These are phyloP conservation scores for Cinnamomum chago DNA, from an alignment of 164 flowering plant species.

Conservation along the genomic window DNA sequence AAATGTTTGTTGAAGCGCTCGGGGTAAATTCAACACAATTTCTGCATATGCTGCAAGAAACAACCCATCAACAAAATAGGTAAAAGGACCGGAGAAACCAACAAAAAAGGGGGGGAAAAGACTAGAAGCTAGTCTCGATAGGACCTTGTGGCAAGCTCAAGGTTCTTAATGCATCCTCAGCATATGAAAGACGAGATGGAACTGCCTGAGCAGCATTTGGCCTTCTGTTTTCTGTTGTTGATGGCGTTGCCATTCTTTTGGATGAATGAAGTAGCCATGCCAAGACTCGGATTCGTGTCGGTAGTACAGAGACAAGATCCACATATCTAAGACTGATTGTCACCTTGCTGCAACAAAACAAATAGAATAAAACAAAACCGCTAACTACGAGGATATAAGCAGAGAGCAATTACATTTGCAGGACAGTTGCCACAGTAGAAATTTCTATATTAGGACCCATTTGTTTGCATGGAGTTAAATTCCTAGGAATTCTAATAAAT, in stretches of 20 bases:
- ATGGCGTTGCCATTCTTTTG: conserved; percentile 21
- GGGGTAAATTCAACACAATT: conserved; percentile 71
- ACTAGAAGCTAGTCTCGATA: conserved; percentile 3
- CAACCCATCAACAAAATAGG: neutral
- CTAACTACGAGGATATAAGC: neutral
- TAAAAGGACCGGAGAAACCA: neutral
- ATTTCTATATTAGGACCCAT: no score
- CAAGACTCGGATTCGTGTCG: conserved; percentile 59
- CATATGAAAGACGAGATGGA: conserved; percentile 71
- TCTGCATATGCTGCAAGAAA: conserved; percentile 79
- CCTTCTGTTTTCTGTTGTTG: conserved; percentile 25
- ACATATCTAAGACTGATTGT: conserved; percentile 72
- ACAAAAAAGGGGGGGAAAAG: neutral
- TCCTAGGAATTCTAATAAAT: no score
- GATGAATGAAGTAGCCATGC: conserved; percentile 65
- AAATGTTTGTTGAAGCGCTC: conserved; percentile 47
- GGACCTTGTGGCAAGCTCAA: conserved; percentile 91
- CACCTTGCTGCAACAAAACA: conserved; percentile 54
- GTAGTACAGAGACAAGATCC: conserved; percentile 66
- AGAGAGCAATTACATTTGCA: no score
- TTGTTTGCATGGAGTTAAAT: no score
- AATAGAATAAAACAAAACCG: neutral
- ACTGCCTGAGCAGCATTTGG: conserved; percentile 25
- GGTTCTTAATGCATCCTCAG: conserved; percentile 78
- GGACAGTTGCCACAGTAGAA: no score